These are phyloP conservation scores for Geosmithia flava DNA, from an alignment of 2,329 filamentous ascomycete genomes.

Conservation along the genomic window DNA sequence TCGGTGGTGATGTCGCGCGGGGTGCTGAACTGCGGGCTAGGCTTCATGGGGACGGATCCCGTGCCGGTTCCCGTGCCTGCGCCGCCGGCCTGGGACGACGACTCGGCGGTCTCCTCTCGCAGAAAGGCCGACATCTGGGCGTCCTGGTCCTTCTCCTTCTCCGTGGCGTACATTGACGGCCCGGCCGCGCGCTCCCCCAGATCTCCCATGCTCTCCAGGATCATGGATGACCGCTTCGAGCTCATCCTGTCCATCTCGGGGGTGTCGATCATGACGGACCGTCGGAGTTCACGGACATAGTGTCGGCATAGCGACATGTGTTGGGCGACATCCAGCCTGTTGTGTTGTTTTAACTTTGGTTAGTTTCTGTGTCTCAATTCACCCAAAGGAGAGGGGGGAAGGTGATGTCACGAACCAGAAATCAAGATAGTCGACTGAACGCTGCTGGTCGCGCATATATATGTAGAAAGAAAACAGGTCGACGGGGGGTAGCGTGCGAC, in stretches of 20 bases:
- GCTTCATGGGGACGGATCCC: slow-evolving; percentile 19
- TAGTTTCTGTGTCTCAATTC: not conserved
- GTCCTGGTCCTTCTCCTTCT: slow-evolving; percentile 68
- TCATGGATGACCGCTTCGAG: slow-evolving; percentile 75
- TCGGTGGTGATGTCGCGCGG: slow-evolving; percentile 54
- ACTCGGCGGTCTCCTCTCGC: slow-evolving; percentile 49
- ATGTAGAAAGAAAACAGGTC: slow-evolving; percentile 99
- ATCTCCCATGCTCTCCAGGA: slow-evolving; percentile 63
- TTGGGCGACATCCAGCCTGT: slow-evolving; percentile 95
- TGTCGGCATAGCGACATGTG: slow-evolving; percentile 97
- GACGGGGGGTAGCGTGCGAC: slow-evolving; percentile 87
- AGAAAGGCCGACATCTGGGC: slow-evolving; percentile 87
- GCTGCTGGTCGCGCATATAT: slow-evolving; percentile 97
- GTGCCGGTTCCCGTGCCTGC: slow-evolving; percentile 6
- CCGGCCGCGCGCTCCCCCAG: slow-evolving; percentile 45
- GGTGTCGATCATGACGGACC: slow-evolving; percentile 85
- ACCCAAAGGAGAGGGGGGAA: not conserved
- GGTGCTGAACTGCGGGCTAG: slow-evolving; percentile 46
- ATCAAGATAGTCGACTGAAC: slow-evolving; percentile 94
- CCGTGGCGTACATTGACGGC: slow-evolving; percentile 50
- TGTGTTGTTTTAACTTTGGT: slow-evolving; percentile 3
- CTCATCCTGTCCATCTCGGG: slow-evolving; percentile 74
- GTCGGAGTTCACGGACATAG: slow-evolving; percentile 88
- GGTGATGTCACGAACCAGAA: slow-evolving; percentile 63
- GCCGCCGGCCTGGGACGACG: slow-evolving; percentile 28